Conservation (phyloP, 2,329 filamentous ascomycete genomes). For the Penicillium brasilianum region DNA sequence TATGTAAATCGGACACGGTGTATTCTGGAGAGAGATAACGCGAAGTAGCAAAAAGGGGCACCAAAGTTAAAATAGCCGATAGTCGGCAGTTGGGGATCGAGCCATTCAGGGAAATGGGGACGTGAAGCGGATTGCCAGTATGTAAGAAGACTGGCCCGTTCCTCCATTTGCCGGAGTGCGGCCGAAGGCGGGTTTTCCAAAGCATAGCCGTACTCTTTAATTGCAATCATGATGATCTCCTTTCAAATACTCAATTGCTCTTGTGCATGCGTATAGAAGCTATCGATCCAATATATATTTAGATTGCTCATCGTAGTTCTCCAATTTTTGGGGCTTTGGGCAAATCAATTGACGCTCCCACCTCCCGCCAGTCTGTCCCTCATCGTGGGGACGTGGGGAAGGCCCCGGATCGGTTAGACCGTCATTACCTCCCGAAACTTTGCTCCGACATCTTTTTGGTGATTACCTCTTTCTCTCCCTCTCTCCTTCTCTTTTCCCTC, state of each 20-base stretch:
- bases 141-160: too few species aligned
- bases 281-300: not conserved
- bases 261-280: not conserved
- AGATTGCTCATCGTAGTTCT: not conserved
- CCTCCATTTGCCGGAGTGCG: not conserved
- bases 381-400: slow-evolving; percentile 28
- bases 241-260: not conserved
- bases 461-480: not conserved
- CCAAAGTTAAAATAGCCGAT: not conserved
- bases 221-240: not conserved
- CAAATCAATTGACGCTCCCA: not conserved
- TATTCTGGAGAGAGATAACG: not conserved
- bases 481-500: too few species aligned
- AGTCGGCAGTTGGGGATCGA: slow-evolving; percentile 2
- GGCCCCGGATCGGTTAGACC: not conserved
- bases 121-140: not conserved
- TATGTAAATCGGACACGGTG: not conserved
- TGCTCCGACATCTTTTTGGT: slow-evolving; percentile 5
- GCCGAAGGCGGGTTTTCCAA: not conserved
- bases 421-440: slow-evolving; percentile 1
- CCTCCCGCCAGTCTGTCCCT: not conserved
- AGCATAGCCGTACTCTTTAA: not conserved
- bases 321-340: not conserved
- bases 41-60: not conserved
- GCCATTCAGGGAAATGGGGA: not conserved